Evolutionary conservation across 1,284 basidiomycete species (phyloP).

Genomic region (Leccinum pachyderme): DNA sequence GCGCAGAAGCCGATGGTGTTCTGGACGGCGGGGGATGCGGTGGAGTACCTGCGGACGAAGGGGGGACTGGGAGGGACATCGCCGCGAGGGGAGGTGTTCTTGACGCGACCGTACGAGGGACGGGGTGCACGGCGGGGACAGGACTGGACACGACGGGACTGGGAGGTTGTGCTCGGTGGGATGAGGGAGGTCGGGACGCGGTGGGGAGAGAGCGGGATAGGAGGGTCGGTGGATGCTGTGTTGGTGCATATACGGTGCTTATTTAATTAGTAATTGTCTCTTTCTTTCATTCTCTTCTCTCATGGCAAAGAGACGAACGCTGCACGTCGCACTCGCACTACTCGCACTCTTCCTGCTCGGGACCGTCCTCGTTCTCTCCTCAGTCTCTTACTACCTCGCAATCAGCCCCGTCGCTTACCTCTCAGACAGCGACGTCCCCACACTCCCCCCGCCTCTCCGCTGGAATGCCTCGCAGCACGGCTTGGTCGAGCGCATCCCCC

Average conservation of each 20-base stretch:
- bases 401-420: conserved; percentile 81
- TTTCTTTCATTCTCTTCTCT: not conserved
- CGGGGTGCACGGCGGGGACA: conserved; percentile 56
- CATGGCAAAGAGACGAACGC: conserved; percentile 61
- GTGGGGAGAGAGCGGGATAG: conserved; percentile 55
- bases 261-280: conserved; percentile 36
- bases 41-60: conserved; percentile 52
- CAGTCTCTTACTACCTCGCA: conserved; percentile 87
- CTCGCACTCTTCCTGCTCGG: conserved; percentile 86
- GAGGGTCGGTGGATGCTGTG: conserved; percentile 48
- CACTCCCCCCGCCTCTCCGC: conserved; percentile 47
- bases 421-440: conserved; percentile 74
- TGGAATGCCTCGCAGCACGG: conserved; percentile 62
- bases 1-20: conserved; percentile 40
- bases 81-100: conserved; percentile 50
- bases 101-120: conserved; percentile 46
- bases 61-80: conserved; percentile 34
- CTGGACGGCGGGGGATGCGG: conserved; percentile 55
- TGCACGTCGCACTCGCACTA: conserved; percentile 72
- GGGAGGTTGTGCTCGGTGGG: conserved; percentile 50
- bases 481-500: conserved; percentile 75
- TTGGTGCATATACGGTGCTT: conserved; percentile 46
- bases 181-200: conserved; percentile 47
- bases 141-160: conserved; percentile 68
- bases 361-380: conserved; percentile 89